phyloP scores from a whole-genome alignment of 768 basidiomycete genomes.

The Mycena rosella region DNA sequence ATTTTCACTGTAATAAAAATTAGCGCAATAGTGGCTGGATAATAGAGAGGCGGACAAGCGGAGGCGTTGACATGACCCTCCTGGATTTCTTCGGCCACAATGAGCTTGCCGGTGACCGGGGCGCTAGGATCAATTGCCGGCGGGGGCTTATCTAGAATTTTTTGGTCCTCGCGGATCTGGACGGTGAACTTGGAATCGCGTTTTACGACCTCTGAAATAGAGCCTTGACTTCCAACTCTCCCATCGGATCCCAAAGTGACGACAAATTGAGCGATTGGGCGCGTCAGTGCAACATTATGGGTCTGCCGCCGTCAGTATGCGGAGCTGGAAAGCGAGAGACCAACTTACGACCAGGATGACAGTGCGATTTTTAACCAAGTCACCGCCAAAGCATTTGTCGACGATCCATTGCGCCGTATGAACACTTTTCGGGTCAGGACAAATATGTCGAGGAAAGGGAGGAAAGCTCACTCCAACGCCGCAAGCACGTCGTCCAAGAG shows the following conservation, averaged over 20 bases:
- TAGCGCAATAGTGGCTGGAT: background rate
- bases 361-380: constrained; percentile 83
- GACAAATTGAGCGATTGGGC: constrained; percentile 56
- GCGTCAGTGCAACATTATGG: constrained; percentile 58
- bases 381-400: constrained; percentile 82
- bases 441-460: too few relatives aligned
- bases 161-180: constrained; percentile 50
- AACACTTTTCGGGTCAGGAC: constrained; percentile 47
- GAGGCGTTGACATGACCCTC: constrained; percentile 65
- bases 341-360: constrained; percentile 79
- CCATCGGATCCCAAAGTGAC: constrained; percentile 57
- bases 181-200: constrained; percentile 53
- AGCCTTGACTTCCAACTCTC: constrained; percentile 52
- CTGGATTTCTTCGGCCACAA: constrained; percentile 70
- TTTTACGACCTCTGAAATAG: constrained; percentile 49
- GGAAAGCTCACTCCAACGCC: constrained; percentile 59
- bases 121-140: constrained; percentile 39
- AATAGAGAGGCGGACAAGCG: constrained; percentile 5
- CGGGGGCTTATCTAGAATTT: constrained; percentile 39
- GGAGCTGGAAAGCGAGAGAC: background rate
- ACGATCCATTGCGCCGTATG: constrained; percentile 89
- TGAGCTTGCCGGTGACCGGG: constrained; percentile 60
- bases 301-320: constrained; percentile 52
- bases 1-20: constrained; percentile 25
- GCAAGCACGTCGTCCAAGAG: constrained; percentile 81